These are phyloP conservation scores for Clathrospora elynae DNA, from an alignment of 2,329 filamentous ascomycete genomes.

Conservation along the genomic window DNA sequence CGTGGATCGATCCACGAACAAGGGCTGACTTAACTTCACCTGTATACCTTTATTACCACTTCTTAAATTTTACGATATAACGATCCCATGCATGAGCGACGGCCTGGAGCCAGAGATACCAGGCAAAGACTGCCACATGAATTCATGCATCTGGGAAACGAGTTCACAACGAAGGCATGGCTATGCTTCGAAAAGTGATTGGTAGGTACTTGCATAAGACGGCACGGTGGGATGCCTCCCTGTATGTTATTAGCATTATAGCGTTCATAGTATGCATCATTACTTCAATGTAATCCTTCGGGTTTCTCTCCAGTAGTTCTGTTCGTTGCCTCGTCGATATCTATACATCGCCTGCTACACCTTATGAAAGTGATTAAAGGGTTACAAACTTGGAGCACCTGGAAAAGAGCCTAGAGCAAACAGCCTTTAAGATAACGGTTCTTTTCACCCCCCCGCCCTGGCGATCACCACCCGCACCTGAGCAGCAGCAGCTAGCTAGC, in stretches of 20 bases:
- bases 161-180: slow-evolving; percentile 16
- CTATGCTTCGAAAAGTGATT: slow-evolving; percentile 17
- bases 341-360: no score
- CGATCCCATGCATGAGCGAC: slow-evolving; percentile 37
- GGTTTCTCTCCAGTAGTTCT: background rate
- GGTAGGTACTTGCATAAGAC: slow-evolving; percentile 21
- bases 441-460: no score
- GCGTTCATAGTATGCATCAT: slow-evolving; percentile 18
- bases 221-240: slow-evolving; percentile 16
- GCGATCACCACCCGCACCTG: no score
- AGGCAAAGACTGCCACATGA: slow-evolving; percentile 35
- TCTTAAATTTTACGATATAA: slow-evolving; percentile 32
- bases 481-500: no score
- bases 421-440: no score
- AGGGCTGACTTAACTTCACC: slow-evolving; percentile 25
- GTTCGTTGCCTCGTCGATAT: no score
- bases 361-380: no score
- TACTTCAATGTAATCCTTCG: slow-evolving; percentile 12
- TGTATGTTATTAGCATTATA: slow-evolving; percentile 21
- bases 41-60: slow-evolving; percentile 26
- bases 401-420: no score
- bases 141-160: slow-evolving; percentile 29
- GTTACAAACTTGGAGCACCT: no score
- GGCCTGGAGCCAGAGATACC: slow-evolving; percentile 43
- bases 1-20: slow-evolving; percentile 20